Evolutionary conservation across 148 eudicot genomes (phyloP).

Genomic region (Rhododendron williamsianum): DNA sequence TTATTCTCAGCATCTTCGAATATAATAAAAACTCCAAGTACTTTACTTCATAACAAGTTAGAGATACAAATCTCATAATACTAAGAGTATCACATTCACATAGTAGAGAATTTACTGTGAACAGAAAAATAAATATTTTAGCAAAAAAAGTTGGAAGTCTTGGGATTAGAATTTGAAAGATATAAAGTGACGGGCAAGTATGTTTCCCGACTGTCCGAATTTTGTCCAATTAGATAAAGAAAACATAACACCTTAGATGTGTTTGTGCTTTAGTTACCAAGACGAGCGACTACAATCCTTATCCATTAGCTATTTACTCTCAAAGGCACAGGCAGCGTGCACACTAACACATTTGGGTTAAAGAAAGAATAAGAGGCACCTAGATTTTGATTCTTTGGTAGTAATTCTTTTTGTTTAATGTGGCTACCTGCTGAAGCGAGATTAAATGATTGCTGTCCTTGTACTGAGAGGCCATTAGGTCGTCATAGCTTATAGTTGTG

Average conservation of each 20-base stretch:
- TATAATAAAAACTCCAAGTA: no score
- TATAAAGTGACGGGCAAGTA: background rate
- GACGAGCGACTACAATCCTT: background rate
- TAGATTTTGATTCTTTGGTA: background rate
- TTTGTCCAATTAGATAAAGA: background rate
- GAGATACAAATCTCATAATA: background rate
- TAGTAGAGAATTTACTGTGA: background rate
- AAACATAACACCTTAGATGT: background rate
- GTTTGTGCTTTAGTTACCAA: background rate
- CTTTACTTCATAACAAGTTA: background rate
- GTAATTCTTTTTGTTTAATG: background rate
- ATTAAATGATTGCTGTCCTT: constrained; percentile 73
- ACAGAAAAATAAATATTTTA: background rate
- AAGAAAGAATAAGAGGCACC: background rate
- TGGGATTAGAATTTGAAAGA: background rate
- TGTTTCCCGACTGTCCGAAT: background rate
- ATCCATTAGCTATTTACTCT: background rate
- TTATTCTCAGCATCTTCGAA: background rate
- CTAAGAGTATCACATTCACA: background rate
- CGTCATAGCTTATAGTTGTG: constrained; percentile 61
- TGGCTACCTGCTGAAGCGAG: constrained; percentile 78
- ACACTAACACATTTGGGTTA: no score
- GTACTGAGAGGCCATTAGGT: constrained; percentile 60
- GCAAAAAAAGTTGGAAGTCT: background rate
- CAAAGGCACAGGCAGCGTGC: background rate